phyloP scores from a whole-genome alignment of 306 rosid species.

The Dalbergia cultrata region DNA sequence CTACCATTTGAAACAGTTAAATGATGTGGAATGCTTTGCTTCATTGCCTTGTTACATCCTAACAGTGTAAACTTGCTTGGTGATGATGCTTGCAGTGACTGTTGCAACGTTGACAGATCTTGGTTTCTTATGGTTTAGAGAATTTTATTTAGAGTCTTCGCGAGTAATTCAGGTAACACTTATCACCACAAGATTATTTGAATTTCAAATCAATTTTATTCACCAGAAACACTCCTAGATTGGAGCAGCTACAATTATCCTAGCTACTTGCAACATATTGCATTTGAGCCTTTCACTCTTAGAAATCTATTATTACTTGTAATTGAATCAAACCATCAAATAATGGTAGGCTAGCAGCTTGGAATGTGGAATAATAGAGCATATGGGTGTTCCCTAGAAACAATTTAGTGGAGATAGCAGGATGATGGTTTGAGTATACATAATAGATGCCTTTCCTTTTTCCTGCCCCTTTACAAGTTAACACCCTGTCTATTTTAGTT shows the following conservation, averaged over 20 bases:
- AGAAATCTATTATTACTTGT: slow-evolving; percentile 17
- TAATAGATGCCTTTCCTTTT: too few species aligned
- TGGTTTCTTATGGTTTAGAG: slow-evolving; percentile 99
- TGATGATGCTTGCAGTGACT: slow-evolving; percentile 70
- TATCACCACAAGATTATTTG: slow-evolving; percentile 38
- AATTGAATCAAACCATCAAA: slow-evolving; percentile 37
- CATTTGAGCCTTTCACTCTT: slow-evolving; percentile 38
- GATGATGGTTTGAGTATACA: too few species aligned
- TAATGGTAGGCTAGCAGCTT: slow-evolving; percentile 21
- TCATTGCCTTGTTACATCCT: slow-evolving; percentile 40
- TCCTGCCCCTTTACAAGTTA: too few species aligned
- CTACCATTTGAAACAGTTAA: slow-evolving; percentile 39
- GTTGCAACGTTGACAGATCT: slow-evolving; percentile 89
- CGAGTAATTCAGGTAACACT: slow-evolving; percentile 95
- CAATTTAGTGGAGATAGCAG: too few species aligned
- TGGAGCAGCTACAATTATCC: slow-evolving; percentile 19
- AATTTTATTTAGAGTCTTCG: slow-evolving; percentile 94
- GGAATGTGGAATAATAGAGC: slow-evolving; percentile 6
- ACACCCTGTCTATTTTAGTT: too few species aligned
- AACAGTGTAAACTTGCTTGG: slow-evolving; percentile 41
- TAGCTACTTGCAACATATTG: slow-evolving; percentile 45
- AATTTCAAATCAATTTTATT: slow-evolving; percentile 28
- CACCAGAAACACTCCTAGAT: slow-evolving; percentile 20
- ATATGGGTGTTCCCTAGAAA: neutral
- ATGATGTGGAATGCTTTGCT: slow-evolving; percentile 43